Percentiles rank a stretch among this genome's conserved stretches.
These are phyloP conservation scores for Panellus pusillus DNA, from an alignment of 768 basidiomycete genomes.

Conservation along the genomic window DNA sequence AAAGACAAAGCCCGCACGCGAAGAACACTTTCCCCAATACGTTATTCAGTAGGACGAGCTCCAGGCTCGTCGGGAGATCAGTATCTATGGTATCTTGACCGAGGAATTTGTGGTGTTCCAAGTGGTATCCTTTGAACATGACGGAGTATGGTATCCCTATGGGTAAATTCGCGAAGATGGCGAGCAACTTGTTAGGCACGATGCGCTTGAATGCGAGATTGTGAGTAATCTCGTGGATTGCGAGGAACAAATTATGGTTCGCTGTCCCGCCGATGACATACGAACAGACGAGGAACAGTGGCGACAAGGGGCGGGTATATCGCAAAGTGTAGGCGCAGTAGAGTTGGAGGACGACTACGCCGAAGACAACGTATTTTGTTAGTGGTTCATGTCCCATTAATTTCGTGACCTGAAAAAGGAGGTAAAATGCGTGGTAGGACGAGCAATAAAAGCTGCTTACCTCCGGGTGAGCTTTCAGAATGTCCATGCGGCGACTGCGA, in stretches of 20 bases:
- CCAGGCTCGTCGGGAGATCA: constrained; percentile 86
- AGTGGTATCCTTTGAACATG: constrained; percentile 95
- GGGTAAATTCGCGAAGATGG: constrained; percentile 89
- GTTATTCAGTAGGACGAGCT: constrained; percentile 86
- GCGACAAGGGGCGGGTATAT: constrained; percentile 66
- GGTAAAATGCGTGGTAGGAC: background rate
- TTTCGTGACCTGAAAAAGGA: constrained; percentile 77
- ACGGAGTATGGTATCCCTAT: constrained; percentile 95
- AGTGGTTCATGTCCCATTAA: constrained; percentile 94
- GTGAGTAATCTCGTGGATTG: constrained; percentile 98
- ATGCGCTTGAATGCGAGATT: constrained; percentile 91
- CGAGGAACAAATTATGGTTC: constrained; percentile 97
- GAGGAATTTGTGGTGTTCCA: constrained; percentile 94
- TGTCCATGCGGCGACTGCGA: constrained; percentile 79
- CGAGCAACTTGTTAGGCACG: constrained; percentile 79
- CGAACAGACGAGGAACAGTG: constrained; percentile 70
- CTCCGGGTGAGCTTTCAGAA: constrained; percentile 94
- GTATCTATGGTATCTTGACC: constrained; percentile 97
- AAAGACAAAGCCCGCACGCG: constrained; percentile 56
- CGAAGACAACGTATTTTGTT: constrained; percentile 87
- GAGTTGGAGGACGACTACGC: constrained; percentile 80
- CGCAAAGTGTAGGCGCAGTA: constrained; percentile 63
- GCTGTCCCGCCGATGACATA: constrained; percentile 91
- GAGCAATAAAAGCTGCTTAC: constrained; percentile 37
- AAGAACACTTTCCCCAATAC: constrained; percentile 98